Conservation (phyloP, 1,284 basidiomycete species). For the Golubevia sp. region DNA sequence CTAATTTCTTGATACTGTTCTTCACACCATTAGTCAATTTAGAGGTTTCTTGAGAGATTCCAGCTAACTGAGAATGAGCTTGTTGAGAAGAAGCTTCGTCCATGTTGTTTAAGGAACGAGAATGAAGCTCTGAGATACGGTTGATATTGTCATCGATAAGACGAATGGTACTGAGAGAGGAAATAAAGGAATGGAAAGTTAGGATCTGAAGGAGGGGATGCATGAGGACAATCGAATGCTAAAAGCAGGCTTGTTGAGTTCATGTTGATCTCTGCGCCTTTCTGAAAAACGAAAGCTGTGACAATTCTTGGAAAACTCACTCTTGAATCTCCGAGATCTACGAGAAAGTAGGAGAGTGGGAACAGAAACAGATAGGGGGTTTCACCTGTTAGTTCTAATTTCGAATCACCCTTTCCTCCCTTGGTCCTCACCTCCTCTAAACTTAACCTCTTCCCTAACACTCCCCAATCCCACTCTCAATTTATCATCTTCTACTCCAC, state of each 20-base stretch:
- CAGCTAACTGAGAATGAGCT: slow-evolving; percentile 47
- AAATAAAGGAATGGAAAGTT: slow-evolving; percentile 41
- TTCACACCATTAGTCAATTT: slow-evolving; percentile 53
- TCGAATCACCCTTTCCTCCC: no score
- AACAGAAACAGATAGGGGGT: neutral
- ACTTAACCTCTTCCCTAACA: no score
- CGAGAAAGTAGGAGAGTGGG: neutral
- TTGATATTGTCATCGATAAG: slow-evolving; percentile 56
- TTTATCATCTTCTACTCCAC: no score
- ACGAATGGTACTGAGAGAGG: slow-evolving; percentile 31
- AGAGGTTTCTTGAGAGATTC: slow-evolving; percentile 46
- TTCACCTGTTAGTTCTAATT: no score
- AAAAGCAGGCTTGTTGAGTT: no score
- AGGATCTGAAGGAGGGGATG: slow-evolving; percentile 4
- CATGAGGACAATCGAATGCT: no score
- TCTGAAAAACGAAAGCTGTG: no score
- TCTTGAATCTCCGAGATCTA: slow-evolving; percentile 1
- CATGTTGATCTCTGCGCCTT: no score
- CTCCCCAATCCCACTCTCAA: no score
- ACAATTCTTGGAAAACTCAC: no score
- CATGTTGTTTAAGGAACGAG: slow-evolving; percentile 57
- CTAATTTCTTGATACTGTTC: slow-evolving; percentile 49
- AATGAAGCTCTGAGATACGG: slow-evolving; percentile 56
- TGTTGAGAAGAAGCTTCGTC: slow-evolving; percentile 55
- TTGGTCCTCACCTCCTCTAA: no score